Evolutionary conservation across 2,329 filamentous ascomycete genomes (phyloP).

Genomic region (Botrytis medusae): DNA sequence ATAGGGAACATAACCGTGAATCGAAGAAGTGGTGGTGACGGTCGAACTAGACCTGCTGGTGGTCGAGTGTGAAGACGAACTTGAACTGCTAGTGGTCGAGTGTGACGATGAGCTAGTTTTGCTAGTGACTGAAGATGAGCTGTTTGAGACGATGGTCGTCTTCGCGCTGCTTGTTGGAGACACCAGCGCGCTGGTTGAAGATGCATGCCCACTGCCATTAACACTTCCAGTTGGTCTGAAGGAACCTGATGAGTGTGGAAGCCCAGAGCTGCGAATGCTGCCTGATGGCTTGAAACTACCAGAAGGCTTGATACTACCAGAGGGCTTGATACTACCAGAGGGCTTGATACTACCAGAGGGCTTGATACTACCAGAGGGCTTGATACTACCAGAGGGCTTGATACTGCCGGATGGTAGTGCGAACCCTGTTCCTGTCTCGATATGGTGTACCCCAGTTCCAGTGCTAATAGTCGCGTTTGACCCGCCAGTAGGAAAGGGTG

Average conservation of each 20-base stretch:
- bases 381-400: background rate
- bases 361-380: background rate
- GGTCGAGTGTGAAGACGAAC: background rate
- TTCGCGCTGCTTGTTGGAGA: background rate
- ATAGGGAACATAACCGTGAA: constrained; percentile 13
- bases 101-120: background rate
- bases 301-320: background rate
- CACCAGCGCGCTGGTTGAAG: background rate
- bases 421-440: background rate
- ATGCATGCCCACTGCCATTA: background rate
- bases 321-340: background rate
- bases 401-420: background rate
- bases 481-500: constrained; percentile 12
- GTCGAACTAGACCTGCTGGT: background rate
- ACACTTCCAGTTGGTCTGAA: background rate
- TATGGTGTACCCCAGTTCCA: background rate
- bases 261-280: background rate
- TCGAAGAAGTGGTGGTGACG: constrained; percentile 4
- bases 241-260: constrained; percentile 6
- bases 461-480: background rate
- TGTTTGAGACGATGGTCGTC: background rate
- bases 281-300: background rate
- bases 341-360: background rate
- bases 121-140: background rate
- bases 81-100: constrained; percentile 1